Base-by-base conservation (phyloP, 257 asterid species). In the Penstemon eatonii region DNA sequence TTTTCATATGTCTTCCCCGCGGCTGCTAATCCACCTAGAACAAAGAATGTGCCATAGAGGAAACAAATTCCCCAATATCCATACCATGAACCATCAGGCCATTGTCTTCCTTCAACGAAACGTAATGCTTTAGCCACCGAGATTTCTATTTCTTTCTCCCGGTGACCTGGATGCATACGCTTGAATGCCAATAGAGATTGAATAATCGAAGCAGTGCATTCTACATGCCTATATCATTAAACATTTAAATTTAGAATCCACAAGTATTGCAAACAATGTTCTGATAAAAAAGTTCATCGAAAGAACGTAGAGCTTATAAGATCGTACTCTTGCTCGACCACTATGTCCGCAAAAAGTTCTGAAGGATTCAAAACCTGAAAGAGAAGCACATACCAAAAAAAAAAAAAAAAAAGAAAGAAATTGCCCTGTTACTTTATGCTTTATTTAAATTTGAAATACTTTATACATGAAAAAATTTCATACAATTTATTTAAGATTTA, bases 31-130 rank as follows among this genome's bases (percentile, higher is more conserved):
- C 95, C 92, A 67, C 77, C 78, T 1, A 82, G 66, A 7, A 62
- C 84, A 65, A 78, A 85, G 79, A 75, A 87, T 5, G 96, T 87
- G 36, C 92, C 96, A 63, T 89, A 87, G 2, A 83, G 43, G 68
- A 63, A 63, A 51, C 68, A 63, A 10, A 63, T 63, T 45, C 68
- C 68, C 68, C 68, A 63, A 25, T 63, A 63, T 6, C 68, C 73
- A 70, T 12, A 87, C 96, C 97, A 90, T 71, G 97, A 88, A 38
- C 97, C 96, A 72, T 88, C 87, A 8, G 85, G 79, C 82, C 79
- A 70, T 51, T 86, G 96, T 66, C 45, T 72, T 33, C 79, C 85
- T 79, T 88, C 89, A 0, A 91, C 81, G 62, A 75, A 91, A 0
- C 5, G 45, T 1, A 91, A 3, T 3, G 83, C 96, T 44, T 76